These are phyloP conservation scores for Saccharomyces hybrid DNA, from an alignment of 1,139 yeast genomes.

Conservation along the genomic window DNA sequence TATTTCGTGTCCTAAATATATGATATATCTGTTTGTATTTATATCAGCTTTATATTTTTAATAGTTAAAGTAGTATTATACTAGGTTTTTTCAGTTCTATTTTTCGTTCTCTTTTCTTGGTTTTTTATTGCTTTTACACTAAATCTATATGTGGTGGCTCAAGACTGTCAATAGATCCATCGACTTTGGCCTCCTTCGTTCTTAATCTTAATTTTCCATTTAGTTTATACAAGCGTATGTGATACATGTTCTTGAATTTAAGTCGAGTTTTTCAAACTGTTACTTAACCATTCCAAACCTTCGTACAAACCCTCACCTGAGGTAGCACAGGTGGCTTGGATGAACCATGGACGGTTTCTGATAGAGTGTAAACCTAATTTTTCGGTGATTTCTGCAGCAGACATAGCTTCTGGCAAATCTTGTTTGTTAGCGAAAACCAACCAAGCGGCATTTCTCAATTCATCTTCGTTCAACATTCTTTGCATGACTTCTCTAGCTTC, in stretches of 20 bases:
- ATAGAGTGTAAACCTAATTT: constrained; percentile 75
- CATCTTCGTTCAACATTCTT: constrained; percentile 91
- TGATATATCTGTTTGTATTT: neutral
- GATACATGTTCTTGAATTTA: constrained; percentile 6
- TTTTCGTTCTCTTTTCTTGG: neutral
- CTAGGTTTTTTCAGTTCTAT: neutral
- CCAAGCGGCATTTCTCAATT: constrained; percentile 82
- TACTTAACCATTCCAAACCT: constrained; percentile 86
- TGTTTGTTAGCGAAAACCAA: constrained; percentile 90
- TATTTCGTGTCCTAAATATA: neutral
- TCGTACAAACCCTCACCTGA: constrained; percentile 89
- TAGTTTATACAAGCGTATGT: neutral
- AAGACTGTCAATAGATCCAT: neutral
- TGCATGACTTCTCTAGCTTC: constrained; percentile 93
- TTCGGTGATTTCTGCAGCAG: constrained; percentile 84
- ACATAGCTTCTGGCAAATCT: constrained; percentile 89
- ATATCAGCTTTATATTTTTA: neutral
- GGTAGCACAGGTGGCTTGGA: constrained; percentile 83
- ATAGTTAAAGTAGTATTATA: neutral
- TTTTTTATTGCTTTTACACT: neutral
- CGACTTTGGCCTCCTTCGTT: neutral
- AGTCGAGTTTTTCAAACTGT: constrained; percentile 62
- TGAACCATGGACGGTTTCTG: constrained; percentile 87
- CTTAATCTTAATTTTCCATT: neutral
- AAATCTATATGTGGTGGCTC: neutral